These are phyloP conservation scores for Calonectria montana DNA, from an alignment of 2,329 filamentous ascomycete species.

Conservation along the genomic window DNA sequence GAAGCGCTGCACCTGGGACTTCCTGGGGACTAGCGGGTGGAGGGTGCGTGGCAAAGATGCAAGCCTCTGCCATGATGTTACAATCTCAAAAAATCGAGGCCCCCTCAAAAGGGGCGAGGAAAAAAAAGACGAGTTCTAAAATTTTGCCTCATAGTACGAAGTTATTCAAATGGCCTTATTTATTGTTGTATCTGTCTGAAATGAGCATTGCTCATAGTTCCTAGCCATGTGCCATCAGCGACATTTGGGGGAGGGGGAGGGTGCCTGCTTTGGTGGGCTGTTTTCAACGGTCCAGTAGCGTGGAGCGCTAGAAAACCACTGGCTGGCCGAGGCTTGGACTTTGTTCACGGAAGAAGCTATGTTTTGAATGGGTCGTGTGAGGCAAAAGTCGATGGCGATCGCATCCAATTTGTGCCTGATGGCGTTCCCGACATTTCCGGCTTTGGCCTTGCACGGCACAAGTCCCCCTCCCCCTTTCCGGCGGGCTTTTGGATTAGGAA, in stretches of 20 bases:
- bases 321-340: conserved; percentile 1
- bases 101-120: background rate
- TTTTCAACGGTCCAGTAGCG: background rate
- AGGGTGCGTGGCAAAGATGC: background rate
- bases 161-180: background rate
- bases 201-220: background rate
- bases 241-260: background rate
- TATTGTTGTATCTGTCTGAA: background rate
- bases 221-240: background rate
- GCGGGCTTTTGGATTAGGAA: background rate
- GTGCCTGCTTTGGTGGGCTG: conserved; percentile 3
- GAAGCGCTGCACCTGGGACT: background rate
- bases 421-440: background rate
- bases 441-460: background rate
- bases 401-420: background rate
- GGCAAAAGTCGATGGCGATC: background rate
- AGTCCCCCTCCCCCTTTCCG: background rate
- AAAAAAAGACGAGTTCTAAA: background rate
- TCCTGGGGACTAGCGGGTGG: background rate
- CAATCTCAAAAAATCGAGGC: background rate
- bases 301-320: conserved; percentile 1
- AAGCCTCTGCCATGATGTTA: background rate
- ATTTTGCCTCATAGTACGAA: background rate
- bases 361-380: background rate
- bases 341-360: conserved; percentile 1